phyloP scores from a whole-genome alignment of 495 filamentous ascomycete genomes.

The Daldinia concentrica region DNA sequence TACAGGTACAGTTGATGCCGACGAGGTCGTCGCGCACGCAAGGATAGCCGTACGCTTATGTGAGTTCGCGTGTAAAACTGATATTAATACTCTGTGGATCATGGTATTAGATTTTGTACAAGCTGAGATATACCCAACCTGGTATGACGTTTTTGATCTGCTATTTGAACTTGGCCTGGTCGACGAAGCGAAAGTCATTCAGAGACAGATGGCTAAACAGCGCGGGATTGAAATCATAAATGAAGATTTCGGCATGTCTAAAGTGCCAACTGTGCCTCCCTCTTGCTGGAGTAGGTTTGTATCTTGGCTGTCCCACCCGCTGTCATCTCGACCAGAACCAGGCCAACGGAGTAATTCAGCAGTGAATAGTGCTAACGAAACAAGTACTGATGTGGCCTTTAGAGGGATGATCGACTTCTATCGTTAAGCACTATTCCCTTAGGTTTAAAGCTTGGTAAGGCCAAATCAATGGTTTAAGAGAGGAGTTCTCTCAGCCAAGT shows the following conservation, averaged over 20 bases:
- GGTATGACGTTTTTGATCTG: conserved; percentile 34
- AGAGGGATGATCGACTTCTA: background rate
- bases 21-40: conserved; percentile 19
- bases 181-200: conserved; percentile 12
- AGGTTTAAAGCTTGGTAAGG: background rate
- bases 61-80: conserved; percentile 4
- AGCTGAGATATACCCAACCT: background rate
- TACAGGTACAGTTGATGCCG: conserved; percentile 19
- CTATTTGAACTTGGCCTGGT: conserved; percentile 16
- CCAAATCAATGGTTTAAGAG: background rate
- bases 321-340: background rate
- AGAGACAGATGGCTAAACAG: background rate
- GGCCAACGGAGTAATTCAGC: background rate
- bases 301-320: background rate
- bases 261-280: background rate
- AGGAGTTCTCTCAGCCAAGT: background rate
- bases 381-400: background rate
- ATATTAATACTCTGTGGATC: background rate
- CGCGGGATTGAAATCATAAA: conserved; percentile 3
- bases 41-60: conserved; percentile 6
- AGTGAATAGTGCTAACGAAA: background rate
- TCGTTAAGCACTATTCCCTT: background rate
- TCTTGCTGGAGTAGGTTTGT: background rate
- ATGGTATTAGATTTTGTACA: conserved; percentile 1
- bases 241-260: background rate